Percentiles rank a stretch among this genome's conserved stretches.
These are phyloP conservation scores for Aspergillus latus DNA, from an alignment of 2,329 filamentous ascomycete genomes.

Conservation along the genomic window DNA sequence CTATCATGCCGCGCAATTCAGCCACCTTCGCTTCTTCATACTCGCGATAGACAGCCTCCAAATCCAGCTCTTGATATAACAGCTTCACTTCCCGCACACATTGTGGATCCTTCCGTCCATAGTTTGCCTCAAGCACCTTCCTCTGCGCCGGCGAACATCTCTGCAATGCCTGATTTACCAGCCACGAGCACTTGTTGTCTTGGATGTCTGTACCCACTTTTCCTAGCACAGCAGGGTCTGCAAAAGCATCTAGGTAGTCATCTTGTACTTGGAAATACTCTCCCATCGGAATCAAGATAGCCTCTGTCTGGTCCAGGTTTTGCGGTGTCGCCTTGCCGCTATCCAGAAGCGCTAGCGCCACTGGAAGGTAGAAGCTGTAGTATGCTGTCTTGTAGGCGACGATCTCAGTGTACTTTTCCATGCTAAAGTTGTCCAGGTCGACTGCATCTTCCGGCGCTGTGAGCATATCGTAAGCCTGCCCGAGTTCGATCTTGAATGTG, in stretches of 20 bases:
- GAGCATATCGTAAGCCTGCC: conserved; percentile 90
- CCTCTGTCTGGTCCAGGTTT: conserved; percentile 85
- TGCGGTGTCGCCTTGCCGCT: conserved; percentile 81
- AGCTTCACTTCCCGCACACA: conserved; percentile 86
- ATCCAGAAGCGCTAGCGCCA: conserved; percentile 80
- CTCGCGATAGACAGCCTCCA: conserved; percentile 78
- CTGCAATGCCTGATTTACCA: conserved; percentile 89
- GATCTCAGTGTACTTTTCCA: conserved; percentile 92
- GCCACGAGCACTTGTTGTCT: conserved; percentile 99
- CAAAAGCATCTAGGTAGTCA: conserved; percentile 98
- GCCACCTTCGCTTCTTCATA: conserved; percentile 85
- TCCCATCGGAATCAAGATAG: conserved; percentile 93
- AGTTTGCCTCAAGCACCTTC: conserved; percentile 84
- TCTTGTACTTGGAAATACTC: conserved; percentile 99
- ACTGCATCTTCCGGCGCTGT: conserved; percentile 93
- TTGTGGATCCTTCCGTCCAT: conserved; percentile 83
- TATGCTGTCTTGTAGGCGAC: conserved; percentile 99
- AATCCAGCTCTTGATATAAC: conserved; percentile 79
- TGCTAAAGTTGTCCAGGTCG: conserved; percentile 90
- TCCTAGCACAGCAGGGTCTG: conserved; percentile 85
- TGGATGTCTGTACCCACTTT: conserved; percentile 99
- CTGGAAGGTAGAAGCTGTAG: conserved; percentile 98
- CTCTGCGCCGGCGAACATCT: conserved; percentile 81
- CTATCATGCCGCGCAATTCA: conserved; percentile 76
- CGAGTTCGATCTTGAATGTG: conserved; percentile 90